Evolutionary conservation across 495 filamentous ascomycete genomes (phyloP), one percentile per base, ranked within the genome.

Genomic region (Hypoxylon lienhwacheense): DNA sequence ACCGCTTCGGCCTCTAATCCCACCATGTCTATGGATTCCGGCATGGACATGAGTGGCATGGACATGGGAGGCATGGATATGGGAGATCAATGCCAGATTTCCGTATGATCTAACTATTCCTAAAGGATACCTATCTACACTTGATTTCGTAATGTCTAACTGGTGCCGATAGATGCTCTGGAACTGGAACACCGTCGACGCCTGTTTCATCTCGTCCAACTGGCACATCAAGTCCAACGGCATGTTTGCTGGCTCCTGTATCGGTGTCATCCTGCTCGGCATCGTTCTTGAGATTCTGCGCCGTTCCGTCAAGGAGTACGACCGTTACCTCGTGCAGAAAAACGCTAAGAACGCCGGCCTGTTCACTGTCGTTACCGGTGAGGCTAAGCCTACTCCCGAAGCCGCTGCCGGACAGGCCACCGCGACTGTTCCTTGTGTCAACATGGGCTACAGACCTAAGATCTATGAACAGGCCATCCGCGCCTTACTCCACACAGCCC

Each of bases 121-220:
- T 20, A 8, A 7, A 4, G 7, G 11, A 8, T 19, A 17, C 24
- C 5, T 24, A 26, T 25, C 28, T 11, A 14, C 3, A 15, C 11
- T 14, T 3, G 11, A 8, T 4, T 10, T 10, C 0, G 2, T 3
- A 20, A 31, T 15, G 1, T 4, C 41, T 53, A 47, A 41, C 28
- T 7, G 15, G 7, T 25, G 31, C 32, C 21, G 29, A 24, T 60
- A 81, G 81, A 90, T 90, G 85, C 68, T 87, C 4, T 88, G 84
- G 85, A 88, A 90, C 63, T 89, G 85, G 85, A 73, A 84, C 59
- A 86, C 82, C 1, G 67, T 87, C 17, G 80, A 86, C 63, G 64
- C 82, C 2, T 90, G 83, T 78, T 88, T 90, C 73, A 68, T 90
- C 55, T 73, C 84, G 6, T 52, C 50, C 10, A 67, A 73, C 14